Base-by-base conservation (phyloP, 768 basidiomycete species). In the Phaffia tasmanica region DNA sequence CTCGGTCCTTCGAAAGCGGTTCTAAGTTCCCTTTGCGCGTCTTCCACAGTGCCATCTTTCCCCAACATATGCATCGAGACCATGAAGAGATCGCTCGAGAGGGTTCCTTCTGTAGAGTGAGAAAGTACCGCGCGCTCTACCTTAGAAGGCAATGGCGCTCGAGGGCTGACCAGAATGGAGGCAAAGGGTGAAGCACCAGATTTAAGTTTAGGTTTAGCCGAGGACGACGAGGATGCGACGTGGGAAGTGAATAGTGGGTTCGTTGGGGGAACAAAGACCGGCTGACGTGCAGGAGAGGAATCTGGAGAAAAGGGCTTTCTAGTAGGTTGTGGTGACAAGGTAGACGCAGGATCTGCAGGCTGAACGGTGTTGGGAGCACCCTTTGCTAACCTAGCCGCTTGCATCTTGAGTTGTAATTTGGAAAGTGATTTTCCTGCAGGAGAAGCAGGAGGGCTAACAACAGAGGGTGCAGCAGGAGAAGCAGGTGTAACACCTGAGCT, bases 1-100 rank as follows among this genome's bases (percentile, higher is more conserved):
- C 92, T 95, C 47, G 88, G 89, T 27, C 81, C 81, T 69, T 91
- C 84, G 73, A 92, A 90, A 14, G 83, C 81, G 78, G 50, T 83
- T 79, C 53, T 51, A 18, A 67, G 53, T 16, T 56, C 55, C 29
- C 63, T 56, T 51, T 48, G 46, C 1, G 19, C 16, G 7, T 63
- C 51, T 42, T 23, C 57, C 49, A 25, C 57, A 42, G 35, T 42
- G 35, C 35, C 35, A 42, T 42, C 35, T 5, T 4, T 42, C 25
- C 23, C 49, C 25, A 53, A 47, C 51, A 29, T 46, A 48, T 59
- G 47, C 58, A 53, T 50, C 58, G 59, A 58, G 27, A 60, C 53
- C 9, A 54, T 29, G 29, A 30, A 9, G 4, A 4, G 53, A 54
- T 54, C 53, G 15, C n/a, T 23, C 29, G 53, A 54, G n/a, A 30